These are phyloP conservation scores for Kandelia obovata DNA, from an alignment of 345 rosid species.

Conservation along the genomic window DNA sequence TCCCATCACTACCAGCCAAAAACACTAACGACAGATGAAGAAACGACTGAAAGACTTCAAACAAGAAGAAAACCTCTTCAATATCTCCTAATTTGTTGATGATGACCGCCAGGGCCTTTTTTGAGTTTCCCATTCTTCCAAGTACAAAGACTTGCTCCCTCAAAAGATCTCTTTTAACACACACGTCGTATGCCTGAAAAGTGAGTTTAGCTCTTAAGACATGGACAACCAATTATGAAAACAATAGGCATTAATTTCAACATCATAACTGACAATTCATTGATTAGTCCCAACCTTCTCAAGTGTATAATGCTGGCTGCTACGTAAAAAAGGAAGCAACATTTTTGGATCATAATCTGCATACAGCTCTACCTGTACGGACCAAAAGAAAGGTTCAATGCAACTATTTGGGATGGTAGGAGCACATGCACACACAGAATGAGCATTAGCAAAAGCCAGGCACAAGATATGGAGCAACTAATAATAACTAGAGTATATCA, in stretches of 20 bases:
- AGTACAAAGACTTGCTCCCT: constrained; percentile 95
- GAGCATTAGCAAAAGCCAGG: not conserved
- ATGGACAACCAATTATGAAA: constrained; percentile 7
- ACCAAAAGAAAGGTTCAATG: constrained; percentile 14
- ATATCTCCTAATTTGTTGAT: constrained; percentile 89
- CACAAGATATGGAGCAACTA: not conserved
- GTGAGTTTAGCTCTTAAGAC: constrained; percentile 25
- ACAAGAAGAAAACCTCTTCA: constrained; percentile 61
- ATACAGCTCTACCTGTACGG: constrained; percentile 83
- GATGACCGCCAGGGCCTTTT: constrained; percentile 84
- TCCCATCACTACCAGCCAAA: constrained; percentile 10
- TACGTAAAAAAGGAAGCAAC: constrained; percentile 93
- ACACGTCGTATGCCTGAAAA: constrained; percentile 84
- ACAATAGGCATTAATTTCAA: not conserved
- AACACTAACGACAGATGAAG: constrained; percentile 7
- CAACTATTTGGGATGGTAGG: constrained; percentile 15
- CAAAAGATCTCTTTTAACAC: constrained; percentile 70
- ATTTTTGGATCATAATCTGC: constrained; percentile 87
- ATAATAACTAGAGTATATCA: not conserved
- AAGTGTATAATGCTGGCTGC: constrained; percentile 93
- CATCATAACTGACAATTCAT: constrained; percentile 16
- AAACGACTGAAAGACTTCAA: constrained; percentile 15
- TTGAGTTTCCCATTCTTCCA: constrained; percentile 98
- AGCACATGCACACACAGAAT: not conserved
- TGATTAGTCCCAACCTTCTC: constrained; percentile 70